Conservation (phyloP, 116 monocot species). For the Posidonia oceanica region DNA sequence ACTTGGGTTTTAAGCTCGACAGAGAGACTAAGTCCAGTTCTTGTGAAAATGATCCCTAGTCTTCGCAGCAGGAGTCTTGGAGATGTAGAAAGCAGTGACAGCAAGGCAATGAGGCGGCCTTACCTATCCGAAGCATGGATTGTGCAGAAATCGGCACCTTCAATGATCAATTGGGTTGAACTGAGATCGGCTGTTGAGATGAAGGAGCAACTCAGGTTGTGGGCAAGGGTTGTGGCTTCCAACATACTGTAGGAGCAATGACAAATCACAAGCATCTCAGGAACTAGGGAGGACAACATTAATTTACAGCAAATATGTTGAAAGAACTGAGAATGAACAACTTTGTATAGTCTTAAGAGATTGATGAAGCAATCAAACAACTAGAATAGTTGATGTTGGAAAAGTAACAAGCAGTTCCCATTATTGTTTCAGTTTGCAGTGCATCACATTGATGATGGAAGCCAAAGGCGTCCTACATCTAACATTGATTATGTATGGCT, state of each 20-base stretch:
- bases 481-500: too few species aligned
- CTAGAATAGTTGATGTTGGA: too few species aligned
- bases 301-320: too few species aligned
- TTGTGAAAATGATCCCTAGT: conserved; percentile 23
- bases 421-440: too few species aligned
- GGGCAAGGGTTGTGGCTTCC: conserved; percentile 63
- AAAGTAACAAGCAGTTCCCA: too few species aligned
- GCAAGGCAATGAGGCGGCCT: conserved; percentile 13
- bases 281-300: too few species aligned
- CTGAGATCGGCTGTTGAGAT: conserved; percentile 34
- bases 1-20: conserved; percentile 65
- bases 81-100: background rate
- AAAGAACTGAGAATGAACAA: too few species aligned
- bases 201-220: conserved; percentile 57
- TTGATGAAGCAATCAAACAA: too few species aligned
- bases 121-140: conserved; percentile 52
- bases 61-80: conserved; percentile 6
- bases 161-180: conserved; percentile 19
- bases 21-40: conserved; percentile 20
- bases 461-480: too few species aligned
- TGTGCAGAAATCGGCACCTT: conserved; percentile 18
- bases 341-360: too few species aligned
- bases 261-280: too few species aligned
- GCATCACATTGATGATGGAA: too few species aligned
- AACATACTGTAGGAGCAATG: conserved; percentile 4